Percentiles rank a stretch among this genome's conserved stretches.
These are phyloP conservation scores for Phellinidium pouzarii DNA, from an alignment of 1,284 basidiomycete species.

Conservation along the genomic window DNA sequence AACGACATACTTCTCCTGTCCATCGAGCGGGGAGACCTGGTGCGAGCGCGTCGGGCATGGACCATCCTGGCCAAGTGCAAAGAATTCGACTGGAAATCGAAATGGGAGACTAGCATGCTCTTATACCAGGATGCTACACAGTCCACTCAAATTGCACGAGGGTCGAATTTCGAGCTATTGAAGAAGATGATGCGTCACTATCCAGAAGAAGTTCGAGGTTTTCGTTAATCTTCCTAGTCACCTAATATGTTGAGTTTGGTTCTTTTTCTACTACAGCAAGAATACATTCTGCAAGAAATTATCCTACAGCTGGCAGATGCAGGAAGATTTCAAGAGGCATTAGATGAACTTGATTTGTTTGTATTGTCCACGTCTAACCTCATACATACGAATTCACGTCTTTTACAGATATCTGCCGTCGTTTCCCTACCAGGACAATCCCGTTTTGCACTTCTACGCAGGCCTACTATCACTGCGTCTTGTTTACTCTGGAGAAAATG, in stretches of 20 bases:
- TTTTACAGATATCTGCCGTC: conserved; percentile 68
- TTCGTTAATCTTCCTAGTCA: conserved; percentile 17
- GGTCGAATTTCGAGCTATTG: conserved; percentile 14
- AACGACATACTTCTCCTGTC: conserved; percentile 71
- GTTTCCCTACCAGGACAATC: conserved; percentile 78
- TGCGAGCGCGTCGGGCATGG: conserved; percentile 71
- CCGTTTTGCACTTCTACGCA: conserved; percentile 74
- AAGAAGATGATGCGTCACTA: conserved; percentile 57
- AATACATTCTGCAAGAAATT: conserved; percentile 68
- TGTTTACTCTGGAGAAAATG: conserved; percentile 31
- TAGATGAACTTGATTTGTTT: conserved; percentile 82
- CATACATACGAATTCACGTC: not conserved
- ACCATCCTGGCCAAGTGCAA: conserved; percentile 75
- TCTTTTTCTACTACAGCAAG: conserved; percentile 43
- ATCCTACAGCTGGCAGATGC: conserved; percentile 58
- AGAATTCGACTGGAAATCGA: conserved; percentile 69
- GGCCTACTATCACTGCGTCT: conserved; percentile 65
- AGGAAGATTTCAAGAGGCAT: conserved; percentile 56
- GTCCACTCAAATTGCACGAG: conserved; percentile 11
- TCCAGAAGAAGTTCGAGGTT: conserved; percentile 62
- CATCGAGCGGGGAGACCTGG: conserved; percentile 61
- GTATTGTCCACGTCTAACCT: conserved; percentile 23
- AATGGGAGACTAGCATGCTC: conserved; percentile 69
- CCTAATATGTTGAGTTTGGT: conserved; percentile 8
- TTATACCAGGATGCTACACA: conserved; percentile 39